These are phyloP conservation scores for Xanthoconium purpureum DNA, from an alignment of 768 basidiomycete genomes.

Conservation along the genomic window DNA sequence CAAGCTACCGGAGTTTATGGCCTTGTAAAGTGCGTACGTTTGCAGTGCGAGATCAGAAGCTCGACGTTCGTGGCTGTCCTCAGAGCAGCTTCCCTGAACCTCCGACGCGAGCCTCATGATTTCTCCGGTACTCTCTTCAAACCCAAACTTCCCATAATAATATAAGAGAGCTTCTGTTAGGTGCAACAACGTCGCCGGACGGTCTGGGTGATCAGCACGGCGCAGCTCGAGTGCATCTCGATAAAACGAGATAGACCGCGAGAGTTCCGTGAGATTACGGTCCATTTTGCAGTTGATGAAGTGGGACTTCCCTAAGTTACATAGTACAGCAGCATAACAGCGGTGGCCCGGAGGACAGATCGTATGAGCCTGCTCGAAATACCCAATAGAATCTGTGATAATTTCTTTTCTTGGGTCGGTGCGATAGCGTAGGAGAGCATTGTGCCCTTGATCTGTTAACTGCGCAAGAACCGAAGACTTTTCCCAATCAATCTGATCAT, in stretches of 20 bases:
- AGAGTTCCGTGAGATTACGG: not conserved
- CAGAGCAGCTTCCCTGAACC: not conserved
- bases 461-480: not conserved
- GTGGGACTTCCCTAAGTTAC: conserved; percentile 6
- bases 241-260: not conserved
- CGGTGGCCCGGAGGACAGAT: not conserved
- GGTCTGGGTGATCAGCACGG: conserved; percentile 5
- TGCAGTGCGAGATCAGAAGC: not conserved
- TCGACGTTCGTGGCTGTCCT: not conserved
- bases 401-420: not conserved
- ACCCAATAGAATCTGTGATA: not conserved
- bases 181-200: not conserved
- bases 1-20: not conserved
- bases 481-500: not conserved
- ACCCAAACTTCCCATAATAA: not conserved
- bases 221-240: conserved; percentile 11
- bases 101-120: not conserved
- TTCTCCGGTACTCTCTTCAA: not conserved
- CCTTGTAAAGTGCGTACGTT: not conserved
- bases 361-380: conserved; percentile 4
- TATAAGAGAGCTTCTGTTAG: not conserved
- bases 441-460: conserved; percentile 2
- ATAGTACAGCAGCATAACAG: conserved; percentile 1
- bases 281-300: not conserved
- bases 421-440: not conserved